Evolutionary conservation across 1,284 basidiomycete genomes (phyloP), one percentile per base, ranked within the genome.

Genomic region (Apiotrichum sp.): DNA sequence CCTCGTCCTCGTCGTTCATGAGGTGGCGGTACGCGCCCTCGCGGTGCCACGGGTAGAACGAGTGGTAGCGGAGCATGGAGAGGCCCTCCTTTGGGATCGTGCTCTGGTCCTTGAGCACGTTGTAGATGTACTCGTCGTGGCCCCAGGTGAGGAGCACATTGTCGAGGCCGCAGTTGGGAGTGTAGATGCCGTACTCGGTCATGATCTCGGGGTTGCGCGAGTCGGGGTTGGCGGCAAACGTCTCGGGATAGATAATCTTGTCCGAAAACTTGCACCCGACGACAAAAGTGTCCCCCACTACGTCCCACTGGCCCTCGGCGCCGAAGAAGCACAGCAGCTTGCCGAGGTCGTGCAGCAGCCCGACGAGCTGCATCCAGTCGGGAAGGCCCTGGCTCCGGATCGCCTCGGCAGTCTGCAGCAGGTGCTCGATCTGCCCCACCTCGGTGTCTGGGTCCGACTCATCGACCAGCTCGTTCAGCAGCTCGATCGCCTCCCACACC

Each of bases 1-100:
- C 64, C 52, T 69, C 50, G 61, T 78, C 76, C 6, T 83, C 83
- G 31, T 22, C 84, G 70, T 84, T 85, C 65, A 83, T 86, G 49
- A 93, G 82, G 70, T 92, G 85, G 34, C 75, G 70, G 77, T 93
- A 93, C 0, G 89, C 90, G 57, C 82, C 82, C 70, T 90, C 89
- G 50, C 88, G 82, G 73, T 91, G 89, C 89, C 89, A 93, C n/a
- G 91, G 90, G 78, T 93, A 93, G 80, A 93, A 93, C 65, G 86
- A 89, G 78, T 95, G 91, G 75, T 89, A 93, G 32, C 91, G 84
- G 69, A 95, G 90, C 91, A 95, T 95, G 32, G 87, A 85, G 39
- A 95, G 80, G 0, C 82, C 91, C 66, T 89, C 89, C 53, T 83
- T 81, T 0, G 91, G 91, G 0, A 95, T 83, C 14, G 56, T 61